Evolutionary conservation across 176 grass and related monocot species (phyloP).

Genomic region (Carex cristatella): DNA sequence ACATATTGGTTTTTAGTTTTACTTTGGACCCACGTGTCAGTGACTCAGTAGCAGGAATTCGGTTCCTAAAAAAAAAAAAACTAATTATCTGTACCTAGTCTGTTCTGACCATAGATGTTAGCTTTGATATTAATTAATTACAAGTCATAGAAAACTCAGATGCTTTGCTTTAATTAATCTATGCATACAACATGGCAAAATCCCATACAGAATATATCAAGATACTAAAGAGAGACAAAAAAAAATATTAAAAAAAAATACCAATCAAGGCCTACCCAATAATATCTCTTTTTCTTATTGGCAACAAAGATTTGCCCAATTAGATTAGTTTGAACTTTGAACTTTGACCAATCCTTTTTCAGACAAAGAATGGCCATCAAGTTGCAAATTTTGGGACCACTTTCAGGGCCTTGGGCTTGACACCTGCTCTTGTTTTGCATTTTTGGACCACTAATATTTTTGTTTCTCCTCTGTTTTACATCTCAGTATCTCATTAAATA

Average conservation of each 20-base stretch:
- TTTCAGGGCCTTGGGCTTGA: slow-evolving; percentile 24
- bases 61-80: not conserved
- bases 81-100: too few relatives aligned
- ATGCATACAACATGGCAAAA: not conserved
- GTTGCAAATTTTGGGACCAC: not conserved
- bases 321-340: not conserved
- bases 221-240: not conserved
- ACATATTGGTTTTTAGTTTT: too few relatives aligned
- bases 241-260: not conserved
- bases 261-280: not conserved
- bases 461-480: not conserved
- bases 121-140: not conserved
- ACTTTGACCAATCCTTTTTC: slow-evolving; percentile 10
- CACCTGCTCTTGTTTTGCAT: slow-evolving; percentile 17
- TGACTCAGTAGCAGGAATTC: too few relatives aligned
- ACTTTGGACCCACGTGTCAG: too few relatives aligned
- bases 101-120: not conserved
- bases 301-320: slow-evolving; percentile 10
- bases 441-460: slow-evolving; percentile 18
- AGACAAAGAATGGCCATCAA: slow-evolving; percentile 11
- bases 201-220: not conserved
- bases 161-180: not conserved
- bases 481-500: not conserved
- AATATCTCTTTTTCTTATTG: not conserved
- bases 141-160: not conserved